These are phyloP conservation scores for Fomitopsis schrenkii DNA, from an alignment of 1,284 basidiomycete genomes.

Conservation along the genomic window DNA sequence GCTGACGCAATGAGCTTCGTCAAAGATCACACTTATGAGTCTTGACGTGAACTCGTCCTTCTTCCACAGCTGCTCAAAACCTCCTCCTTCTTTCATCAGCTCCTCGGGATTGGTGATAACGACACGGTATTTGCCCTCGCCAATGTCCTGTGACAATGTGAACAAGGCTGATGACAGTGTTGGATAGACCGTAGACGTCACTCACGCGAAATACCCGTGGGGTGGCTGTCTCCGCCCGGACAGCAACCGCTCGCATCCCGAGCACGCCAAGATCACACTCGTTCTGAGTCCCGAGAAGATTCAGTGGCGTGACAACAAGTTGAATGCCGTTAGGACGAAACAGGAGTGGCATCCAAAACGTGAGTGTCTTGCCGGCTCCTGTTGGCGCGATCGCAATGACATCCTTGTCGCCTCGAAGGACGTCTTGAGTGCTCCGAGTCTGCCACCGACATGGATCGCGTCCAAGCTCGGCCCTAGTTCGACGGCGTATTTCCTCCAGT, in stretches of 20 bases:
- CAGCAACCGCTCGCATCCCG: neutral
- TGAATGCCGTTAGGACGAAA: slow-evolving; percentile 21
- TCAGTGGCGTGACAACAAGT: slow-evolving; percentile 26
- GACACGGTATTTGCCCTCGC: slow-evolving; percentile 21
- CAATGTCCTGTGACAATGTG: slow-evolving; percentile 25
- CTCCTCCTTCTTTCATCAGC: slow-evolving; percentile 17
- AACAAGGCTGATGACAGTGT: too few species aligned
- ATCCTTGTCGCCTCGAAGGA: slow-evolving; percentile 12
- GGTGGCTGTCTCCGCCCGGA: neutral
- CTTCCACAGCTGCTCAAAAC: slow-evolving; percentile 24
- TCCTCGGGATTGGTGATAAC: slow-evolving; percentile 31
- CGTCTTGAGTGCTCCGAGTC: slow-evolving; percentile 8
- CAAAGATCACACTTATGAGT: slow-evolving; percentile 28
- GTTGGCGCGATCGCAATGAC: slow-evolving; percentile 23
- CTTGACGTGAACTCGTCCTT: slow-evolving; percentile 17
- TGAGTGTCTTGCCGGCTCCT: slow-evolving; percentile 26
- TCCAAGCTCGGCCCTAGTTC: too few species aligned
- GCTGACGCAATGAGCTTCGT: slow-evolving; percentile 35
- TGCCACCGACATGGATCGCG: slow-evolving; percentile 20
- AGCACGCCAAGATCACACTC: neutral
- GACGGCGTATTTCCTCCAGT: too few species aligned
- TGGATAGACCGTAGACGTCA: too few species aligned
- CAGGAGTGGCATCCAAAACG: slow-evolving; percentile 28
- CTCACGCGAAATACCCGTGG: neutral
- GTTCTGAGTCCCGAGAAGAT: slow-evolving; percentile 12